Percentiles rank a stretch among this genome's conserved stretches.
These are phyloP conservation scores for Penicillium coprophilum DNA, from an alignment of 495 filamentous ascomycete genomes.

Conservation along the genomic window DNA sequence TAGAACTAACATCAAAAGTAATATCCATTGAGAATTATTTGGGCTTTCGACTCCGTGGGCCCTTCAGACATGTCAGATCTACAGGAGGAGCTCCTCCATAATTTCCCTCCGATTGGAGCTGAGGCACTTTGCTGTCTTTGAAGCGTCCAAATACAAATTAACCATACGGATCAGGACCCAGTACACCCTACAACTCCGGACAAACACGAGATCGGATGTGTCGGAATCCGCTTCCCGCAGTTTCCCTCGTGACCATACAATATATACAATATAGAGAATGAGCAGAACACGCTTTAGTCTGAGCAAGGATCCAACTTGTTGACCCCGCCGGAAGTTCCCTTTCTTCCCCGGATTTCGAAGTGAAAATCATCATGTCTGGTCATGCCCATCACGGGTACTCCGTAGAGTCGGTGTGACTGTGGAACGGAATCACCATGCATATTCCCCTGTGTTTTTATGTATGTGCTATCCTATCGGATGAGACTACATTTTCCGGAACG, in stretches of 20 bases:
- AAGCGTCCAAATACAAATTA: neutral
- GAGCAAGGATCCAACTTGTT: neutral
- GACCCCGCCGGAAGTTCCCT: constrained; percentile 6
- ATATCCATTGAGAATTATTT: neutral
- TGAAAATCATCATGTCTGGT: neutral
- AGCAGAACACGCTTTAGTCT: neutral
- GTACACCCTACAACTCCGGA: neutral
- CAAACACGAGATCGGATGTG: constrained; percentile 2
- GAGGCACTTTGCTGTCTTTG: neutral
- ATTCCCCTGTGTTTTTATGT: neutral
- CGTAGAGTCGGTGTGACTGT: neutral
- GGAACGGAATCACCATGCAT: neutral
- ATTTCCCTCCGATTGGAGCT: constrained; percentile 10
- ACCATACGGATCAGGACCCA: constrained; percentile 4
- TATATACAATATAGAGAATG: too few species aligned
- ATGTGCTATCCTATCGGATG: constrained; percentile 2
- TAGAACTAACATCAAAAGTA: neutral
- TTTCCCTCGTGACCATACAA: neutral
- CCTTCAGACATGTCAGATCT: constrained; percentile 8
- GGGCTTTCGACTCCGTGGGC: neutral
- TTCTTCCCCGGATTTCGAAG: constrained; percentile 8
- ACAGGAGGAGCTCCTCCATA: neutral
- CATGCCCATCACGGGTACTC: constrained; percentile 5
- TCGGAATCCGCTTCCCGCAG: constrained; percentile 10
- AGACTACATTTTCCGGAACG: neutral